Evolutionary conservation across 2,329 filamentous ascomycete species (phyloP), one percentile per base, ranked within the genome.

Genomic region (Exophiala sp.): DNA sequence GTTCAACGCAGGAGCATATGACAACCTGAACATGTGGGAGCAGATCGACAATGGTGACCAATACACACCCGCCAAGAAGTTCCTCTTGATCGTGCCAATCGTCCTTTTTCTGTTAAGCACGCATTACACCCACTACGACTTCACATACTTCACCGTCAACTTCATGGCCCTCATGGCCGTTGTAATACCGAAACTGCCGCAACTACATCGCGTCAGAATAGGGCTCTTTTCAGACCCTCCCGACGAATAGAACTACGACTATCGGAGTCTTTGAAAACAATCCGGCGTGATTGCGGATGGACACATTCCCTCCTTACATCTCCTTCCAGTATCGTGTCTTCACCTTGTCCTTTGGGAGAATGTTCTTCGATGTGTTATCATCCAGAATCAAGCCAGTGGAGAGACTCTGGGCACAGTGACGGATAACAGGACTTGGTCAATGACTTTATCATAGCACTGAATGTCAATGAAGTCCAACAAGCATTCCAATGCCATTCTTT

Each of bases 11-110:
- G 94, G 94, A 55, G 94, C 94, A 65, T 99, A 97, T 73, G 94
- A 99, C 79, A 97, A 99, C 73, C 81, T 99, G 68, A 99, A 97
- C 77, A 97, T 99, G 94, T 99, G 94, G 94, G 94, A 99, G 78
- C 94, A 99, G 76, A 99, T 99, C 71, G 94, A 99, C 78, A 95
- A 97, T 67, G 94, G 94, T 43, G 94, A 94, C 65, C 94, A 99
- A 72, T 99, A 97, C 77, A 99, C 94, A 1, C 94, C 94, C 3
- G 89, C 94, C 62, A 99, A 99, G 80, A 99, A 99, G 74, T 99
- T 99, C 68, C 79, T 99, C 55, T 85, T 97, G 65, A 90, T 87
- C 66, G 92, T 97, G 33, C 94, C 94, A 36, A 95, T 99, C 65
- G 82, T 91, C 61, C 81, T 99, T 60, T 99, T 99, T 72, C 81